Evolutionary conservation across 2,329 filamentous ascomycete genomes (phyloP), one percentile per base, ranked within the genome.

Genomic region (Colletotrichum cuscutae): DNA sequence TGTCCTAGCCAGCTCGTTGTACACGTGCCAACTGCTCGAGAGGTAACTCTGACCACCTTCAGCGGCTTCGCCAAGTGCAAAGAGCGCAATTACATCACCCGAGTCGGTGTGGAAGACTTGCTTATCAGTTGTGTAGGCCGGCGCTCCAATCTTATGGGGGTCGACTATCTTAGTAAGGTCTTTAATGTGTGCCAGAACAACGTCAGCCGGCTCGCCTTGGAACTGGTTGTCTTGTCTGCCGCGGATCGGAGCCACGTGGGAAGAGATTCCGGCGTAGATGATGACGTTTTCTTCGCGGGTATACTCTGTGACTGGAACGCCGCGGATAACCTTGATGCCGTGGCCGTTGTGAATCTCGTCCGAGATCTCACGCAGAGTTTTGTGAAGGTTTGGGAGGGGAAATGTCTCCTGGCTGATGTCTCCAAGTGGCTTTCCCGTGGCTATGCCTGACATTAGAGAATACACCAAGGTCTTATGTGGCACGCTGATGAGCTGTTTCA

Each of bases 91-190:
- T 2, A 92, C 83, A 75, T 93, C 90, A 9, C 90, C 86, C 0
- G 79, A 77, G 76, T 92, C 90, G 0, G 89, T 92, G 78, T 92
- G 91, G 76, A 92, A 92, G 6, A 88, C 86, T 77, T 90, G 90
- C 77, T 90, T 90, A 68, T 91, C 89, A 0, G 87, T 83, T 0
- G 89, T 91, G 78, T 90, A 91, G 0, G 89, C 88, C 0, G 89
- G 89, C 1, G 86, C 85, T 2, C 89, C 89, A 60, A 92, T 91
- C 19, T 80, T 77, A 1, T 71, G 70, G 4, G 76, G 68, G 12
- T 81, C 79, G 11, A 79, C 75, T 2, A 82, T 77, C 12, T 79
- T 77, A 1, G 80, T 84, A 8, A 93, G 82, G 74, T 93, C 90
- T 78, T 90, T 92, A 80, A 93, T 90, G 74, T 93, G 91, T 3